Evolutionary conservation across 2,329 filamentous ascomycete species (phyloP).

Genomic region (Curvularia eragrostidis): DNA sequence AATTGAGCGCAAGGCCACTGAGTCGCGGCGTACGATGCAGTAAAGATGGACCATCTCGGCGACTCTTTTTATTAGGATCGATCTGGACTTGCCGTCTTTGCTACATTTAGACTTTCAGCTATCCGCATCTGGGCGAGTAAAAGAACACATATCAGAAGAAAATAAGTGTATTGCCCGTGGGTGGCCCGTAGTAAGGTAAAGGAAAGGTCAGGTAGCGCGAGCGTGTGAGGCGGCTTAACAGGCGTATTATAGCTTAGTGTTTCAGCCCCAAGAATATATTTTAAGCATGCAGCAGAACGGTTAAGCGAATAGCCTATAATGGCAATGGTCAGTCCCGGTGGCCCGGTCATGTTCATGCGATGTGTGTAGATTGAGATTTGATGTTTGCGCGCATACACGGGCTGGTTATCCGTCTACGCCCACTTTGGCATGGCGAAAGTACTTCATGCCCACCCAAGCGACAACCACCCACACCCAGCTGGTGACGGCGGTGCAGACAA

Average conservation of each 20-base stretch:
- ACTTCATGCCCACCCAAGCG: constrained; percentile 99
- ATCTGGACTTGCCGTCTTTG: constrained; percentile 7
- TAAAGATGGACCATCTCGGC: constrained; percentile 9
- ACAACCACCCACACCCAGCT: constrained; percentile 98
- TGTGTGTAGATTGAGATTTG: constrained; percentile 15
- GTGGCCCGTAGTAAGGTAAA: not conserved
- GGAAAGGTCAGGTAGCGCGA: constrained; percentile 11
- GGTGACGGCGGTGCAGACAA: constrained; percentile 94
- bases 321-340: constrained; percentile 24
- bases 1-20: constrained; percentile 14
- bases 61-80: constrained; percentile 15
- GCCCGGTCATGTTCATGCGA: constrained; percentile 18
- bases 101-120: constrained; percentile 23
- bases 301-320: constrained; percentile 35
- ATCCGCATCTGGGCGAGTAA: constrained; percentile 7
- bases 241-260: constrained; percentile 39
- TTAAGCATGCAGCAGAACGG: constrained; percentile 35
- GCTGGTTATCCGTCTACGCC: constrained; percentile 57
- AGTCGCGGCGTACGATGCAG: constrained; percentile 12
- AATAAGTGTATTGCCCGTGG: constrained; percentile 12
- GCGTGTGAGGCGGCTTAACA: constrained; percentile 24
- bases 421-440: constrained; percentile 97
- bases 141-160: constrained; percentile 9
- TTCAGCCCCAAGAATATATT: constrained; percentile 42
- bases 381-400: constrained; percentile 13